phyloP scores from a whole-genome alignment of 345 rosid species.

The Populus tremula region DNA sequence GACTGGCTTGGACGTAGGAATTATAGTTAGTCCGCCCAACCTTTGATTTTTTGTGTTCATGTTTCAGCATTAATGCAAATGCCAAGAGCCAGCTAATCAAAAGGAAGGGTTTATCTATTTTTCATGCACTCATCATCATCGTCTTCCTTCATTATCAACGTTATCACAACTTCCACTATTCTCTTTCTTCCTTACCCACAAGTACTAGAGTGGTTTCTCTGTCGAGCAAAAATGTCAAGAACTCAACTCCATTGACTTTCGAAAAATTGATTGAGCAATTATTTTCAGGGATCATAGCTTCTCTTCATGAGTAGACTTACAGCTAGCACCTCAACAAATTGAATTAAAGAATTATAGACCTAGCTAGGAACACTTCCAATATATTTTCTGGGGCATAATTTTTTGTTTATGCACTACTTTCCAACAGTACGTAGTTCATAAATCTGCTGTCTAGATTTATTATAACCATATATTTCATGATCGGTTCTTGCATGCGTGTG shows the following conservation, averaged over 20 bases:
- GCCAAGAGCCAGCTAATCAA: too few species aligned
- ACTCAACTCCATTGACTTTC: conserved; percentile 13
- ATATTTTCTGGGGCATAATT: too few species aligned
- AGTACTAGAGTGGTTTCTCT: conserved; percentile 4
- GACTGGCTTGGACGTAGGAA: neutral
- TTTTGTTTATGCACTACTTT: too few species aligned
- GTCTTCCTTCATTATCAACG: neutral
- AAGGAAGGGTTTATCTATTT: too few species aligned
- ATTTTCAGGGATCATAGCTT: neutral
- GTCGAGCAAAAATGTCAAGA: conserved; percentile 9
- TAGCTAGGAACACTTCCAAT: neutral
- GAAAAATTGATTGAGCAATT: neutral
- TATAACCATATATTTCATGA: too few species aligned
- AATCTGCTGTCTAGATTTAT: neutral
- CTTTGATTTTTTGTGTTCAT: neutral
- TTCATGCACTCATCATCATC: too few species aligned
- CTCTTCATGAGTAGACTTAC: neutral
- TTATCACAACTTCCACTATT: neutral
- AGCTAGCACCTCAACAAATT: neutral
- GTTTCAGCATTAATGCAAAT: neutral
- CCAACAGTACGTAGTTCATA: neutral
- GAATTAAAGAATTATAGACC: neutral
- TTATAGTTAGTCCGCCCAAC: neutral
- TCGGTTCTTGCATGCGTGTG: neutral
- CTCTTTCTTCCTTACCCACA: conserved; percentile 5